Base-by-base conservation (phyloP, 371 early-diverging fungal species). In the Rhizomucor pusillus region DNA sequence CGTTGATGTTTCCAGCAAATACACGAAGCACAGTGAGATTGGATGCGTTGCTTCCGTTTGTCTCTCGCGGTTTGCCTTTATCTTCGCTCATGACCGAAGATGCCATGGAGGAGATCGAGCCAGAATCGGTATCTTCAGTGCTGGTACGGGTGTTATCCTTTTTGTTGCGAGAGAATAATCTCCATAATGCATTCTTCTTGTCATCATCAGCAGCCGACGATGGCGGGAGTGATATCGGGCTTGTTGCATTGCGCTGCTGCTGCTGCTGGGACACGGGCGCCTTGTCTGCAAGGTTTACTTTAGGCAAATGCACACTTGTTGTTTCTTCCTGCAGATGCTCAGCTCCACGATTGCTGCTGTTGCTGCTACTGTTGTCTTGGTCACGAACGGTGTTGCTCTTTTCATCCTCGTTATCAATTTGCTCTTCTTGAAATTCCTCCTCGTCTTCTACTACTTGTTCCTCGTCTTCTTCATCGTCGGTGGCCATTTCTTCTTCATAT, bases 1-100 rank as follows among this genome's bases (percentile, higher is more conserved):
- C 75, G 55, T 81, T 81, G 43, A 84, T 80, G 50, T 82, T 81
- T 37, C 81, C 85, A 7, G 85, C 75, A 59, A 77, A 84, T 1
- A 84, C 81, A 14, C 79, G 69, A 5, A 79, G 44, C 10, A 79
- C 71, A 29, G 71, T 51, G 16, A 33, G 41, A 13, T 52, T 47
- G 43, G 55, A 52, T 54, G 68, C 52, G 18, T 41, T 25, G 16
- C 29, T 29, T 29, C 29, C 7, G 25, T 20, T 47, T 2, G 39
- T 19, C 13, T 36, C 33, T 1, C 13, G 24, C 11, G 47, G 9
- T 20, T 18, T 23, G 10, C 41, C 1, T 10, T 46, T 50, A 22
- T 51, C 44, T 45, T 56, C 53, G 10, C 41, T 24, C 34, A 18
- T 22, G 16, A 40, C 47, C 39, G 54, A 43, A 14, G 56, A 57